Evolutionary conservation across 768 basidiomycete genomes (phyloP).

Genomic region (Lentinus brumalis): DNA sequence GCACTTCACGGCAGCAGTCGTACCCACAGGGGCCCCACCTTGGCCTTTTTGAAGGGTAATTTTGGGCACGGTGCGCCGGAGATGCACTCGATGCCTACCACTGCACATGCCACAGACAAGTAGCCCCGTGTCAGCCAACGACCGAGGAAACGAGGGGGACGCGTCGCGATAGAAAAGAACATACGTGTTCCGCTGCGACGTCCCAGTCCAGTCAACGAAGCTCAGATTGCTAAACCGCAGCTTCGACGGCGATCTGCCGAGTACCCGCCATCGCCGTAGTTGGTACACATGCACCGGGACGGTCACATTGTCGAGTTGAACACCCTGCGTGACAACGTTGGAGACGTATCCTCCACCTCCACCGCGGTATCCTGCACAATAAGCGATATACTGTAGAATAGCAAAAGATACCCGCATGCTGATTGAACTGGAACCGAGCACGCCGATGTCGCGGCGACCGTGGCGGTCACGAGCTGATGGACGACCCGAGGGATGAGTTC

Average conservation of each 20-base stretch:
- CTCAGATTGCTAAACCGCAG: constrained; percentile 47
- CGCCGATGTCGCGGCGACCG: neutral
- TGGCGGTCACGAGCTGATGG: neutral
- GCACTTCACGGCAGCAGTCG: constrained; percentile 44
- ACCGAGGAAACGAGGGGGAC: too few relatives aligned
- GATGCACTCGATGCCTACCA: constrained; percentile 55
- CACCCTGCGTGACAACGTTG: constrained; percentile 17
- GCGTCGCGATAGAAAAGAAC: neutral
- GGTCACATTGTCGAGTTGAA: constrained; percentile 47
- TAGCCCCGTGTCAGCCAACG: too few relatives aligned
- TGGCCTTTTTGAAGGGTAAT: constrained; percentile 40
- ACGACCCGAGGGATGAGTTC: neutral
- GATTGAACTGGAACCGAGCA: too few relatives aligned
- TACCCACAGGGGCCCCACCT: constrained; percentile 41
- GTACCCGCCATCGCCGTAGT: constrained; percentile 49
- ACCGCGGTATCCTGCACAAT: too few relatives aligned
- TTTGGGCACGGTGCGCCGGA: constrained; percentile 47
- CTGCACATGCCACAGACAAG: constrained; percentile 25
- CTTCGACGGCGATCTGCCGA: constrained; percentile 46
- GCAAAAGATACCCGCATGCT: too few relatives aligned
- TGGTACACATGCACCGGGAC: constrained; percentile 45
- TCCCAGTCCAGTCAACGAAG: constrained; percentile 53
- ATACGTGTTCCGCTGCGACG: constrained; percentile 27
- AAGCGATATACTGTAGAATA: too few relatives aligned
- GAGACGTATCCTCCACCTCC: too few relatives aligned